phyloP scores from a whole-genome alignment of 306 rosid genomes.

The Prunus salicina region DNA sequence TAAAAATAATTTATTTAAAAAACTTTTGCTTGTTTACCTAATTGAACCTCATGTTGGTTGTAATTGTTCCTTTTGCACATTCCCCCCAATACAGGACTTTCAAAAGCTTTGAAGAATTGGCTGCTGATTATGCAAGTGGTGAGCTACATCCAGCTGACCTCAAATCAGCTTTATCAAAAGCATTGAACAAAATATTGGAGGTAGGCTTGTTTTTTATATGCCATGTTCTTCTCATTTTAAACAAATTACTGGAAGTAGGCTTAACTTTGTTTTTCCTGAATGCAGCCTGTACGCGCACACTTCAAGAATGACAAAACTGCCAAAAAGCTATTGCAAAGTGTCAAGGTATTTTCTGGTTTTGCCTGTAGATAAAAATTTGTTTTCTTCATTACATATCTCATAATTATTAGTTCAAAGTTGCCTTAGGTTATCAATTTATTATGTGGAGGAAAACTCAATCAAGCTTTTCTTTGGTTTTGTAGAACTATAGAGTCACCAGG shows the following conservation, averaged over 20 bases:
- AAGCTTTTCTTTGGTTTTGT: not conserved
- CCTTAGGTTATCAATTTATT: not conserved
- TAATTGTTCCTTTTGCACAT: not conserved
- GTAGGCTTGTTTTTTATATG: constrained; percentile 30
- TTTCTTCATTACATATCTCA: not conserved
- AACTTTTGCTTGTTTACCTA: not conserved
- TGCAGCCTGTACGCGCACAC: constrained; percentile 80
- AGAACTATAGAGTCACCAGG: constrained; percentile 12
- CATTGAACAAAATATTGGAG: constrained; percentile 74
- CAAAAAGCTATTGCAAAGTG: constrained; percentile 60
- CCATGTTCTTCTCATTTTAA: not conserved
- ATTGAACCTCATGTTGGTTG: not conserved
- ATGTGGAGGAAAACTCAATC: not conserved
- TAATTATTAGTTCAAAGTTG: not conserved
- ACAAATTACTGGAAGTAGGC: no score
- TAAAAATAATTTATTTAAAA: not conserved
- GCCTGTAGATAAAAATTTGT: not conserved
- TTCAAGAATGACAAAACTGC: constrained; percentile 68
- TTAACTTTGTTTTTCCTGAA: constrained; percentile 11
- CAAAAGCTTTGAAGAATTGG: constrained; percentile 57
- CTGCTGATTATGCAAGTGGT: constrained; percentile 58
- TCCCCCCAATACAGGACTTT: constrained; percentile 40
- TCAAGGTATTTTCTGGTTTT: constrained; percentile 49
- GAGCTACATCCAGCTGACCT: constrained; percentile 74
- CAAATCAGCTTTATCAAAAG: constrained; percentile 68